Percentiles rank a stretch among this genome's conserved stretches.
Conservation (phyloP, 345 rosid species). For the Passiflora organensis region DNA sequence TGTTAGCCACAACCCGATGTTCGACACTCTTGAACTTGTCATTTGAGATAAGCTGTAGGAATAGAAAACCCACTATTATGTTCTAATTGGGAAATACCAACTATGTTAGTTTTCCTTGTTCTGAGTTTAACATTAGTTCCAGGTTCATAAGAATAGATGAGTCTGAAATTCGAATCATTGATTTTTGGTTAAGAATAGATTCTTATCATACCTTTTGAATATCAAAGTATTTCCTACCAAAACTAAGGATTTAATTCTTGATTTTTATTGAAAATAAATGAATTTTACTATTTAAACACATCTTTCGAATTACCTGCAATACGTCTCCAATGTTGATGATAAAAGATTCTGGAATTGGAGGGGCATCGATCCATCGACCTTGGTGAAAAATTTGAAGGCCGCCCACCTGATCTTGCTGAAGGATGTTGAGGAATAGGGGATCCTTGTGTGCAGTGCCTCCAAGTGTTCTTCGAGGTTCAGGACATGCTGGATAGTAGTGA, state of each 20-base stretch:
- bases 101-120: too few relatives aligned
- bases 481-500: slow-evolving; percentile 26
- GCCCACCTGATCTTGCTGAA: slow-evolving; percentile 14
- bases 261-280: too few relatives aligned
- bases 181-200: too few relatives aligned
- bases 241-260: too few relatives aligned
- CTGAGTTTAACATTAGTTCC: too few relatives aligned
- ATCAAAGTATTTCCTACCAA: too few relatives aligned
- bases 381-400: slow-evolving; percentile 20
- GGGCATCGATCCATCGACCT: slow-evolving; percentile 14
- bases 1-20: slow-evolving; percentile 15
- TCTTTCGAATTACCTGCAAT: slow-evolving; percentile 9
- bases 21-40: slow-evolving; percentile 14
- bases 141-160: too few relatives aligned
- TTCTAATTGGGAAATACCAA: too few relatives aligned
- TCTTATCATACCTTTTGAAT: too few relatives aligned
- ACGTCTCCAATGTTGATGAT: slow-evolving; percentile 17
- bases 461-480: slow-evolving; percentile 13
- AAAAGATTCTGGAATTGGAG: slow-evolving; percentile 7
- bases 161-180: too few relatives aligned
- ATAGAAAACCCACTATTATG: too few relatives aligned
- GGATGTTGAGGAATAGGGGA: slow-evolving; percentile 10
- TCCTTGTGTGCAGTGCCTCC: slow-evolving; percentile 13
- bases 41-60: slow-evolving; percentile 17
- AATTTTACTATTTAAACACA: too few relatives aligned